Evolutionary conservation across 192 early-diverging fungal species (phyloP), one percentile per base, ranked within the genome.

Genomic region (Hyaloraphidium curvatum): DNA sequence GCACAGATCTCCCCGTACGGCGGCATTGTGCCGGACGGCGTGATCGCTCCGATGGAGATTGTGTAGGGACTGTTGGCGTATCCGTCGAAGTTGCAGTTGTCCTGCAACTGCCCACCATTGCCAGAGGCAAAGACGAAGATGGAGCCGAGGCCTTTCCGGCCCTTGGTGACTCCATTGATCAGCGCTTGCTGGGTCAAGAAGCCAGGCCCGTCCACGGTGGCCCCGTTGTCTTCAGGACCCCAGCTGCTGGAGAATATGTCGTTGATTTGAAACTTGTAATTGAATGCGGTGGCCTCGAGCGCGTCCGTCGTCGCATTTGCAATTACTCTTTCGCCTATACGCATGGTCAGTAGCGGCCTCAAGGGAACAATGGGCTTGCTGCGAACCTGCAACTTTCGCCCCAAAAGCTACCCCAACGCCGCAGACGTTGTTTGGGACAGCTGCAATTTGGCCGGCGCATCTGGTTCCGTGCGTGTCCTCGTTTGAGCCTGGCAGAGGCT

Each of bases 41-140:
- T 79, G 33, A 97, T 70, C 21, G 92, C 87, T 2, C 85, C 84
- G 5, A 97, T 82, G 1, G 89, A 87, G 53, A 97, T 82, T 0
- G 92, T 94, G 66, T 89, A 97, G 13, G 89, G 85, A 58, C 83
- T 86, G 69, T 97, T 97, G 27, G 90, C 87, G 67, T 93, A 93
- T 7, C 90, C 89, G 59, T 96, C 89, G 69, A 80, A 89, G 64
- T 96, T 96, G 69, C 92, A 97, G 65, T 97, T 91, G 53, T 97
- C 92, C 31, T 72, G 69, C 1, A 50, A 58, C 0, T 65, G 59
- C 0, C 84, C 90, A 21, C 92, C 92, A 52, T 97, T 94, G 30
- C 92, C 92, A 0, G 84, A 80, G 0, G 89, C 92, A 74, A 97
- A 97, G 4, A 97, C 87, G 64, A 73, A 97, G 23, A 97, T 76